Evolutionary conservation across 2,329 filamentous ascomycete genomes (phyloP).

Genomic region (Aspergillus sergii): DNA sequence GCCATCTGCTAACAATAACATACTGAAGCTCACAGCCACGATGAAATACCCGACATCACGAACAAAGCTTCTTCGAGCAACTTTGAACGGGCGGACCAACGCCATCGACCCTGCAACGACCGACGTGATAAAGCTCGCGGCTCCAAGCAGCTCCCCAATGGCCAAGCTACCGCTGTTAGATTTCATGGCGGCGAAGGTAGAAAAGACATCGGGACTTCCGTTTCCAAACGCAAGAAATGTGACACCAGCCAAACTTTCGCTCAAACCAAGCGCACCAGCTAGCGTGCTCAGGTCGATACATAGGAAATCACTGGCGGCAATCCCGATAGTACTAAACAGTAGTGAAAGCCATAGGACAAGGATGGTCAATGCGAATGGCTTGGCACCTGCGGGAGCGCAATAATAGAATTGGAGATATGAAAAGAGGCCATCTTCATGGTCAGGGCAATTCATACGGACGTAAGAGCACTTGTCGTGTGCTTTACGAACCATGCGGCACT

Average conservation of each 20-base stretch:
- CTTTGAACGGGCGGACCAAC: slow-evolving; percentile 89
- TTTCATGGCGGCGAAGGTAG: slow-evolving; percentile 96
- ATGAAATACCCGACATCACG: slow-evolving; percentile 93
- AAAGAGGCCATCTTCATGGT: slow-evolving; percentile 86
- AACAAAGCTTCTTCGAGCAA: slow-evolving; percentile 85
- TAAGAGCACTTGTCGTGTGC: slow-evolving; percentile 84
- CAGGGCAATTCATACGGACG: slow-evolving; percentile 76
- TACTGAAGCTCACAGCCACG: slow-evolving; percentile 79
- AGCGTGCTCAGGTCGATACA: slow-evolving; percentile 96
- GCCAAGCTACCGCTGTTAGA: slow-evolving; percentile 97
- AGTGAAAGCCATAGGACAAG: slow-evolving; percentile 82
- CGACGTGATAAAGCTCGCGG: slow-evolving; percentile 92
- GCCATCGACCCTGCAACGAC: slow-evolving; percentile 98
- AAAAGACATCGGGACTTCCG: slow-evolving; percentile 97
- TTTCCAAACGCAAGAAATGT: slow-evolving; percentile 97
- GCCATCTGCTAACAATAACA: slow-evolving; percentile 85
- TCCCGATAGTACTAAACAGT: slow-evolving; percentile 94
- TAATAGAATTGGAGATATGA: slow-evolving; percentile 92
- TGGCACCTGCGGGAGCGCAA: slow-evolving; percentile 69
- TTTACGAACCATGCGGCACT: slow-evolving; percentile 80
- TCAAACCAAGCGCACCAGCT: slow-evolving; percentile 83
- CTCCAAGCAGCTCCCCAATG: slow-evolving; percentile 90
- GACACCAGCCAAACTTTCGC: slow-evolving; percentile 93
- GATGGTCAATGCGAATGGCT: slow-evolving; percentile 76
- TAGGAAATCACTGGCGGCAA: slow-evolving; percentile 97